Evolutionary conservation across 2,329 filamentous ascomycete species (phyloP).

Genomic region (Aspergillus uvarum): DNA sequence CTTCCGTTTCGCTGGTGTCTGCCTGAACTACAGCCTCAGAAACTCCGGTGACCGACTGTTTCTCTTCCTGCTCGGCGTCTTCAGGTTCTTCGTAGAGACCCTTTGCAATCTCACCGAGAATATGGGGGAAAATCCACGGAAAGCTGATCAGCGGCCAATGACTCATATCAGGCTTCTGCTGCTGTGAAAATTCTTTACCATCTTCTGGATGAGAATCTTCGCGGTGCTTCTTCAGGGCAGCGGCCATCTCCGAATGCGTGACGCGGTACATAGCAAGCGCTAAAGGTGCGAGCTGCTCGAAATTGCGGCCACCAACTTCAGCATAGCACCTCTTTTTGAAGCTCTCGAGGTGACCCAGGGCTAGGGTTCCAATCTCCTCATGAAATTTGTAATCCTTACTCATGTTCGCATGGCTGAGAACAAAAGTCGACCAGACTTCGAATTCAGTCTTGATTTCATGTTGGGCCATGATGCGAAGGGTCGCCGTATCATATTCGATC

Average conservation of each 20-base stretch:
- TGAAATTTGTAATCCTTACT: slow-evolving; percentile 81
- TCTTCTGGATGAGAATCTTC: slow-evolving; percentile 22
- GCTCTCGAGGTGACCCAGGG: slow-evolving; percentile 63
- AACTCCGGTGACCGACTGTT: neutral
- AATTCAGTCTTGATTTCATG: slow-evolving; percentile 83
- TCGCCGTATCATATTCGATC: slow-evolving; percentile 69
- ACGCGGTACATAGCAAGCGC: slow-evolving; percentile 85
- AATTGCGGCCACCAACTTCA: slow-evolving; percentile 61
- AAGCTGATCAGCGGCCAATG: slow-evolving; percentile 85
- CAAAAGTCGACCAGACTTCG: slow-evolving; percentile 86
- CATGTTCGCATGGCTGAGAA: slow-evolving; percentile 70
- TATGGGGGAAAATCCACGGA: slow-evolving; percentile 81
- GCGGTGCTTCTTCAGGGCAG: slow-evolving; percentile 55
- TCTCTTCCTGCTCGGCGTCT: neutral
- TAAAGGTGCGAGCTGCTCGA: slow-evolving; percentile 65
- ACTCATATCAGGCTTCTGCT: slow-evolving; percentile 16
- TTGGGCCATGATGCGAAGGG: slow-evolving; percentile 80
- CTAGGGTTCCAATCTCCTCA: slow-evolving; percentile 74
- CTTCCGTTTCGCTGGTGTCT: neutral
- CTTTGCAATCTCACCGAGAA: slow-evolving; percentile 69
- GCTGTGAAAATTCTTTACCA: slow-evolving; percentile 9
- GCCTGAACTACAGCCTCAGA: neutral
- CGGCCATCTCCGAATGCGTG: slow-evolving; percentile 68
- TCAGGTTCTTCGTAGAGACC: slow-evolving; percentile 31
- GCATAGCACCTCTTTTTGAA: slow-evolving; percentile 68